phyloP scores from a whole-genome alignment of 805 yeast species.

The Middelhovenomyces tepae region DNA sequence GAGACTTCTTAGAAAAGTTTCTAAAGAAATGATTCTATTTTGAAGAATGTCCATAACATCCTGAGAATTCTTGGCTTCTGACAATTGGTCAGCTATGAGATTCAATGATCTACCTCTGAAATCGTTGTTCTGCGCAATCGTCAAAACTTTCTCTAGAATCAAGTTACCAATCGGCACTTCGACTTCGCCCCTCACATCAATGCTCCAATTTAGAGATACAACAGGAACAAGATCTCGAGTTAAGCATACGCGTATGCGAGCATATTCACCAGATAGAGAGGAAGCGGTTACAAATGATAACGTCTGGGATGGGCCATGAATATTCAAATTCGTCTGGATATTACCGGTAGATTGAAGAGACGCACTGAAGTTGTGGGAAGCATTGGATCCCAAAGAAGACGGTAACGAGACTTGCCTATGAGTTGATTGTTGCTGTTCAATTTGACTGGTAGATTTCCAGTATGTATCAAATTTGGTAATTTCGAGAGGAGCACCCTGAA shows the following conservation, averaged over 20 bases:
- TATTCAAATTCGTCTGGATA: too few relatives aligned
- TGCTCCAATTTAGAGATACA: constrained; percentile 29
- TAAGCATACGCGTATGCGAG: constrained; percentile 57
- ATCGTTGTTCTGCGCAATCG: too few relatives aligned
- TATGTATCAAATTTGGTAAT: constrained; percentile 90
- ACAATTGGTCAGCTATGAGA: constrained; percentile 21
- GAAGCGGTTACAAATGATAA: constrained; percentile 85
- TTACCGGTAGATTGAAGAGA: constrained; percentile 5
- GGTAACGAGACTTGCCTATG: constrained; percentile 3
- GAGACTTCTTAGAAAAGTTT: constrained; percentile 45
- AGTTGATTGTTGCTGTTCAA: constrained; percentile 19
- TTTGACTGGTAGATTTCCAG: constrained; percentile 82
- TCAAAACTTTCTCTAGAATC: constrained; percentile 17
- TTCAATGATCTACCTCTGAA: constrained; percentile 17
- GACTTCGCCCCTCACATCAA: constrained; percentile 30
- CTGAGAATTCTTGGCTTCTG: constrained; percentile 21
- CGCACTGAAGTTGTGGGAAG: constrained; percentile 8
- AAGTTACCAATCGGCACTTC: constrained; percentile 55
- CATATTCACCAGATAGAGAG: constrained; percentile 74
- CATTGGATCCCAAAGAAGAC: constrained; percentile 5
- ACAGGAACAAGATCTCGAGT: constrained; percentile 81
- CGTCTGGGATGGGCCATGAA: too few relatives aligned
- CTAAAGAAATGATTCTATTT: constrained; percentile 50
- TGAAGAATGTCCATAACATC: constrained; percentile 38
- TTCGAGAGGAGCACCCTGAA: constrained; percentile 71